A percentile compares a stretch with the other conserved stretches of the same genome.
Evolutionary conservation across 2,329 filamentous ascomycete genomes (phyloP).

Genomic region (Aureobasidium leucospermi): DNA sequence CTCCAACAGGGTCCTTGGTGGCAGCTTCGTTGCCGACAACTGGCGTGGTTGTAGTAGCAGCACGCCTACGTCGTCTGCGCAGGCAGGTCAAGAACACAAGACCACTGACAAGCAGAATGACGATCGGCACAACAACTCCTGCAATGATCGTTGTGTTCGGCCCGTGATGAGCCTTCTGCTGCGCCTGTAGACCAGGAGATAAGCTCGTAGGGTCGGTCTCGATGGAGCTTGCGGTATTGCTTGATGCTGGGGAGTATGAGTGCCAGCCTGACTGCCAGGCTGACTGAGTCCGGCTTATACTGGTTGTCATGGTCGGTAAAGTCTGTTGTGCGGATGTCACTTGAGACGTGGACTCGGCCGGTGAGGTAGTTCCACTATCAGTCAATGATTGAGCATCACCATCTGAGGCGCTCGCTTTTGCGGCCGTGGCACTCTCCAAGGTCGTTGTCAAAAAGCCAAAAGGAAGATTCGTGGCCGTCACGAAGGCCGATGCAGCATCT

Average conservation of each 20-base stretch:
- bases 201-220: neutral
- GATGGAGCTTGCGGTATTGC: neutral
- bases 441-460: neutral
- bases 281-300: neutral
- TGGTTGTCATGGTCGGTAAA: neutral
- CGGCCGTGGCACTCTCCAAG: neutral
- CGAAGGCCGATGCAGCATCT: neutral
- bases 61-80: neutral
- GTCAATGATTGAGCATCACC: neutral
- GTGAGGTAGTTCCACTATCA: neutral
- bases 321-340: neutral
- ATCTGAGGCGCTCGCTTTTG: neutral
- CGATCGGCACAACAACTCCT: constrained; percentile 3
- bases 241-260: neutral
- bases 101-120: neutral
- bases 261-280: neutral
- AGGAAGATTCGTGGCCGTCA: neutral
- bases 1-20: neutral
- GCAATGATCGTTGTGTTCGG: neutral
- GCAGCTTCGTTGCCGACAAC: neutral
- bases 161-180: neutral
- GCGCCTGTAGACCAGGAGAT: neutral
- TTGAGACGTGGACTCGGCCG: neutral
- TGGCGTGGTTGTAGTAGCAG: neutral
- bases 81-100: neutral